A percentile compares a stretch with the other conserved stretches of the same genome.
phyloP scores from a whole-genome alignment of 2,329 filamentous ascomycete genomes.

The Nemania sp. region DNA sequence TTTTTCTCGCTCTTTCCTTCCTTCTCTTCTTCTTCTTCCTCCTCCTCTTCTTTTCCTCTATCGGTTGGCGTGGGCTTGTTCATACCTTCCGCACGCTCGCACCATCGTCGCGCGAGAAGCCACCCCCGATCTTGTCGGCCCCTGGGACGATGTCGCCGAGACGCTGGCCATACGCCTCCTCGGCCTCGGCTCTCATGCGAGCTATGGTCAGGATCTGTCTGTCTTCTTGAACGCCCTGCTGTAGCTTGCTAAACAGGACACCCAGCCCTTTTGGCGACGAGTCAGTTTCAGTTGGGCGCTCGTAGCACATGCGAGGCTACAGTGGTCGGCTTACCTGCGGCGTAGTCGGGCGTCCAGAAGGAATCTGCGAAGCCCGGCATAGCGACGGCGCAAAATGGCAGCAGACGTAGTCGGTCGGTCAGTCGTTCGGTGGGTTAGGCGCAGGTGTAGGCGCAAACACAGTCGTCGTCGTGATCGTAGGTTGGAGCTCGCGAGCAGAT shows the following conservation, averaged over 20 bases:
- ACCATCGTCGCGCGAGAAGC: conserved; percentile 89
- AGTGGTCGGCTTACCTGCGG: conserved; percentile 68
- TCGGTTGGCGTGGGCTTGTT: conserved; percentile 2
- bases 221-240: conserved; percentile 94
- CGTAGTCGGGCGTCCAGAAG: conserved; percentile 98
- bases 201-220: conserved; percentile 91
- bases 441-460: not conserved
- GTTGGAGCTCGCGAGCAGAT: not conserved
- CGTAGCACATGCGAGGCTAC: not conserved
- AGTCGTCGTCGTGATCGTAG: not conserved
- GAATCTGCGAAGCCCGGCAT: conserved; percentile 93
- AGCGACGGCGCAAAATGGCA: conserved; percentile 40
- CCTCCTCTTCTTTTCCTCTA: too few relatives aligned
- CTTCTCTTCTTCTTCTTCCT: too few relatives aligned
- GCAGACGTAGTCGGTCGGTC: not conserved
- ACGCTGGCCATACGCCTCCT: conserved; percentile 82
- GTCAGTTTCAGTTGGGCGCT: conserved; percentile 28
- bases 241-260: conserved; percentile 93
- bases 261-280: conserved; percentile 66
- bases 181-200: conserved; percentile 91
- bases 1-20: too few relatives aligned
- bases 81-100: conserved; percentile 91
- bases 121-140: conserved; percentile 79
- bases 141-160: conserved; percentile 80
- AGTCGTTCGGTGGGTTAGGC: too few relatives aligned